A percentile compares a stretch with the other conserved stretches of the same genome.
Evolutionary conservation across 345 rosid genomes (phyloP).

Genomic region (Anacardium occidentale): DNA sequence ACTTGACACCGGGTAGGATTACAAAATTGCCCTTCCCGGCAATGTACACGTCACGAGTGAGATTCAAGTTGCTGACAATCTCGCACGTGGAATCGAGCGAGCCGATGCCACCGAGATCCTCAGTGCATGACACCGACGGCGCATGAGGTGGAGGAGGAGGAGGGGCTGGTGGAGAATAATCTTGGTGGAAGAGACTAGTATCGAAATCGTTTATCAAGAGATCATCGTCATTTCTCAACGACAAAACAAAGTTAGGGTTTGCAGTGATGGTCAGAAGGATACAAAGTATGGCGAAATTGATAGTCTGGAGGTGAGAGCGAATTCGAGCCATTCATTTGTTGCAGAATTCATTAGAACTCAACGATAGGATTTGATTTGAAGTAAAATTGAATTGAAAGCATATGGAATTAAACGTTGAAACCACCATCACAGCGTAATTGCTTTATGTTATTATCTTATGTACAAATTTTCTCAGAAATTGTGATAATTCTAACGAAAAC

Average conservation of each 20-base stretch:
- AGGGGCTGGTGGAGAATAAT: conserved; percentile 95
- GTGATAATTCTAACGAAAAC: conserved; percentile 27
- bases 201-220: conserved; percentile 47
- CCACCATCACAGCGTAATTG: conserved; percentile 28
- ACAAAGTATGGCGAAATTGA: conserved; percentile 29
- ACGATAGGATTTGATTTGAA: conserved; percentile 37
- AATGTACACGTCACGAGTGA: conserved; percentile 77
- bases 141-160: conserved; percentile 97
- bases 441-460: not conserved
- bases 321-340: conserved; percentile 59
- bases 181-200: conserved; percentile 64
- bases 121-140: conserved; percentile 83
- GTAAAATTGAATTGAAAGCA: conserved; percentile 31
- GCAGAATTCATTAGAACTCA: conserved; percentile 55
- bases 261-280: conserved; percentile 30
- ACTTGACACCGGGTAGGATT: conserved; percentile 67
- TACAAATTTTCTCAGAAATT: not conserved
- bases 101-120: conserved; percentile 91
- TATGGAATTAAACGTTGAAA: conserved; percentile 12
- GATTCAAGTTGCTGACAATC: conserved; percentile 82
- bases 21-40: conserved; percentile 79
- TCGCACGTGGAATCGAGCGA: conserved; percentile 77
- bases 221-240: conserved; percentile 28
- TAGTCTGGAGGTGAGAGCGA: conserved; percentile 23
- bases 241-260: conserved; percentile 32